Conservation (phyloP, 371 early-diverging fungal genomes). For the Phascolomyces articulosus region DNA sequence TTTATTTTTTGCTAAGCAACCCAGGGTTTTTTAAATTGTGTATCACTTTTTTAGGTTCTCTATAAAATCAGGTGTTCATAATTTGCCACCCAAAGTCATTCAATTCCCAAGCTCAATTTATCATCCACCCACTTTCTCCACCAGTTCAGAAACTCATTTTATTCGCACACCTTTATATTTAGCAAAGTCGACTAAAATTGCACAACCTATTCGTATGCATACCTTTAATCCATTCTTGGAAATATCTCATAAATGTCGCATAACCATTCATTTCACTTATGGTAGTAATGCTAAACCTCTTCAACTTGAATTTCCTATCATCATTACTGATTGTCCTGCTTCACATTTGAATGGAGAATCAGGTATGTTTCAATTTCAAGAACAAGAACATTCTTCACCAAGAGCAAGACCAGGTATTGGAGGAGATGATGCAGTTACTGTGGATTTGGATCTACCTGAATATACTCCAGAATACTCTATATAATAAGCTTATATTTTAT, state of each 20-base stretch:
- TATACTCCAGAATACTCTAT: slow-evolving; percentile 46
- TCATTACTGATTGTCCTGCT: slow-evolving; percentile 46
- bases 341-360: background rate
- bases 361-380: background rate
- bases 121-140: slow-evolving; percentile 40
- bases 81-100: slow-evolving; percentile 36
- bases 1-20: background rate
- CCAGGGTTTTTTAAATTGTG: background rate
- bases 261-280: slow-evolving; percentile 39
- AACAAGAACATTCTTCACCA: slow-evolving; percentile 3
- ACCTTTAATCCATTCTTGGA: slow-evolving; percentile 48
- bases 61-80: slow-evolving; percentile 42
- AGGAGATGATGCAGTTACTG: slow-evolving; percentile 44
- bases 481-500: too few species aligned
- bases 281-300: slow-evolving; percentile 24
- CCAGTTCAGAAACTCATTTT: slow-evolving; percentile 47
- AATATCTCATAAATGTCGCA: slow-evolving; percentile 35
- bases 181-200: background rate
- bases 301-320: slow-evolving; percentile 40
- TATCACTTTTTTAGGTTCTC: slow-evolving; percentile 26
- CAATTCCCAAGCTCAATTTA: slow-evolving; percentile 39
- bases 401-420: slow-evolving; percentile 7
- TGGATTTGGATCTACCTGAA: slow-evolving; percentile 51
- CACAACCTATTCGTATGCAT: slow-evolving; percentile 31
- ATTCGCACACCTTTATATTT: slow-evolving; percentile 33